A percentile compares a stretch with the other conserved stretches of the same genome.
Evolutionary conservation across 2,329 filamentous ascomycete species (phyloP).

Genomic region (Colletotrichum sp.): DNA sequence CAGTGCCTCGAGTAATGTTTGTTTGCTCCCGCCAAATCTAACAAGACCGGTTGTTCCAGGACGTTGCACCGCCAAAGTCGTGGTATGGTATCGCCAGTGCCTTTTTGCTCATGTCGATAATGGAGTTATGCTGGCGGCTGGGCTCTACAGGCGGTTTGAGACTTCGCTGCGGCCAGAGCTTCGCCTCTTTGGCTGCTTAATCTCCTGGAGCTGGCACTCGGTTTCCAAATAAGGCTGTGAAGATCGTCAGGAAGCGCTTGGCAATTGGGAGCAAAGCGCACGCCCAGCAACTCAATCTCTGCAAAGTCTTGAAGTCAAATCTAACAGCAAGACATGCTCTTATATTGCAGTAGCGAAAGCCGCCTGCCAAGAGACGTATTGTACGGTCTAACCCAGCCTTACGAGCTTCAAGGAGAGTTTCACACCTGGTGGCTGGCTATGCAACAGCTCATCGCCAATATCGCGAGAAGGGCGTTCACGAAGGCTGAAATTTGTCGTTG

Average conservation of each 20-base stretch:
- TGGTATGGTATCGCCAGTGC: not conserved
- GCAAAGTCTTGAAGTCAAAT: not conserved
- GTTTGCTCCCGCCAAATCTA: not conserved
- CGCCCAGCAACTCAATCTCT: constrained; percentile 7
- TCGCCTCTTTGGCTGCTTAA: not conserved
- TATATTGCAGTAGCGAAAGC: not conserved
- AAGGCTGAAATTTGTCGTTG: not conserved
- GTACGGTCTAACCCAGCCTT: not conserved
- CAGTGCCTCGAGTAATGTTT: not conserved
- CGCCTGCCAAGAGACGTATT: not conserved
- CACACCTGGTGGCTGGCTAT: not conserved
- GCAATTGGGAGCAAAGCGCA: constrained; percentile 15
- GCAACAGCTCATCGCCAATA: not conserved
- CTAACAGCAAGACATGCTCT: not conserved
- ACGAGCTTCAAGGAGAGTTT: not conserved
- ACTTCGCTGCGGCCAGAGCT: not conserved
- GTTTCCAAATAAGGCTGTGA: constrained; percentile 1
- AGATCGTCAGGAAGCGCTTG: constrained; percentile 12
- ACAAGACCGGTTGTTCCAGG: not conserved
- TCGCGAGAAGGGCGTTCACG: not conserved
- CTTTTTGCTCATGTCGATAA: not conserved
- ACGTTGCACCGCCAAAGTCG: not conserved
- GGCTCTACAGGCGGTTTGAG: not conserved
- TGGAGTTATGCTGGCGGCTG: not conserved
- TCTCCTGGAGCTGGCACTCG: not conserved